Conservation (phyloP, 805 yeast species). For the Candida parachauliodes region DNA sequence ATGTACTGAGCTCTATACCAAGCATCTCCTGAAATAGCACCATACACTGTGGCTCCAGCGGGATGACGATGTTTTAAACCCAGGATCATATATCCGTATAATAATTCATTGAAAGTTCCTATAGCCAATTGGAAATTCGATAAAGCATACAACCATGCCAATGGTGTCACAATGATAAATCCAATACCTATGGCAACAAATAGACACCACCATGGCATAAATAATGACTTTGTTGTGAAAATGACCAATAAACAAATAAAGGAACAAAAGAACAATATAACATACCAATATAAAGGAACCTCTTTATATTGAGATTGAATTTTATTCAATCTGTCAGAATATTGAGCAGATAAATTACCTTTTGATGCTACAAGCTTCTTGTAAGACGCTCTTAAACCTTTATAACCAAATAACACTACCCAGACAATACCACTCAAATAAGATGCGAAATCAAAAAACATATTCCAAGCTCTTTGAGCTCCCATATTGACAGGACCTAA, state of each 20-base stretch:
- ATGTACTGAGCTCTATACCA: constrained; percentile 22
- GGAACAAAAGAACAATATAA: constrained; percentile 27
- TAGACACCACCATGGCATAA: constrained; percentile 38
- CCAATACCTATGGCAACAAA: constrained; percentile 42
- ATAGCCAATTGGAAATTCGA: constrained; percentile 48
- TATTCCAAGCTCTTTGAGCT: constrained; percentile 43
- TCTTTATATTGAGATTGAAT: constrained; percentile 35
- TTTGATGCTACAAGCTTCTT: constrained; percentile 9
- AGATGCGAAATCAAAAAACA: constrained; percentile 47
- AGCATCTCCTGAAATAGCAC: constrained; percentile 46
- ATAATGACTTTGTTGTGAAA: constrained; percentile 26
- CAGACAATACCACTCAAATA: constrained; percentile 42
- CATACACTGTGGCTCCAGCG: constrained; percentile 42
- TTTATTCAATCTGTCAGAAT: constrained; percentile 38
- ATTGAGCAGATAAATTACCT: constrained; percentile 10
- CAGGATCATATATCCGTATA: constrained; percentile 43
- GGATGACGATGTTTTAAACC: constrained; percentile 31
- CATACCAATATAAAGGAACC: constrained; percentile 42
- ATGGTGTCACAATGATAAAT: constrained; percentile 40
- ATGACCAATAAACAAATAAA: constrained; percentile 28
- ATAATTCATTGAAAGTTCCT: constrained; percentile 45
- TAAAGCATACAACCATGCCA: constrained; percentile 47
- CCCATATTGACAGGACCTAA: constrained; percentile 45
- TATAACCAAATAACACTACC: constrained; percentile 32
- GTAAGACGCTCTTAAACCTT: constrained; percentile 16